Base-by-base conservation (phyloP, 2,329 filamentous ascomycete genomes). In the Davidsoniella virescens region DNA sequence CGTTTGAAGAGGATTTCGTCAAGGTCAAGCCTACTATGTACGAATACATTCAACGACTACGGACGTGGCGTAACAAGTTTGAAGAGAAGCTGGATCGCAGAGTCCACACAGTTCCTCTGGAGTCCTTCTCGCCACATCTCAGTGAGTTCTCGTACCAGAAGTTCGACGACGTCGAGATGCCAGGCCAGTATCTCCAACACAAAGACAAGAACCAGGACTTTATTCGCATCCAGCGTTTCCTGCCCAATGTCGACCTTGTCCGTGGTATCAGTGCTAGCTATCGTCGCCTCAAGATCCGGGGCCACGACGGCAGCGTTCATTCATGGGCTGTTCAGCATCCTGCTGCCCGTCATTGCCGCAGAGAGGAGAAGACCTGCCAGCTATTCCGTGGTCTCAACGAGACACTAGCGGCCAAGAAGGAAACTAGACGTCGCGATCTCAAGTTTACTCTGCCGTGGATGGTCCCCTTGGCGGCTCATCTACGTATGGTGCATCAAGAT, bases 181-280 rank as follows among this genome's bases (percentile, higher is more conserved):
- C 93, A 2, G 92, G 92, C 0, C 92, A 99, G 63, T 99, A 99
- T 64, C 70, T 95, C 55, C 82, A 94, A 62, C 92, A 95, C 67
- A 93, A 92, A 64, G 93, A 99, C 60, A 98, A 96, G 75, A 98
- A 98, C 64, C 87, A 94, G 59, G 92, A 98, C 63, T 98, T 99
- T 62, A 82, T 98, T 56, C 83, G 88, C 43, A 96, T 98, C 56
- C 93, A 98, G 63, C 83, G 90, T 20, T 98, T 98, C 76, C 67
- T 98, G 58, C 88, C 93, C 8, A 85, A 92, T 56, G 87, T 99
- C 17, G 90, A 98, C 58, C 73, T 96, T 48, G 85, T 98, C 40
- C 82, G 92, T 50, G 86, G 83, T 8, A 87, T 94, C 58, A 87
- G 87, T 50, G 82, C 88, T 26, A 96, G 90, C 47, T 90, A 96